Base-by-base conservation (phyloP, 2,329 filamentous ascomycete species). In the Taxawa tesnikishii region DNA sequence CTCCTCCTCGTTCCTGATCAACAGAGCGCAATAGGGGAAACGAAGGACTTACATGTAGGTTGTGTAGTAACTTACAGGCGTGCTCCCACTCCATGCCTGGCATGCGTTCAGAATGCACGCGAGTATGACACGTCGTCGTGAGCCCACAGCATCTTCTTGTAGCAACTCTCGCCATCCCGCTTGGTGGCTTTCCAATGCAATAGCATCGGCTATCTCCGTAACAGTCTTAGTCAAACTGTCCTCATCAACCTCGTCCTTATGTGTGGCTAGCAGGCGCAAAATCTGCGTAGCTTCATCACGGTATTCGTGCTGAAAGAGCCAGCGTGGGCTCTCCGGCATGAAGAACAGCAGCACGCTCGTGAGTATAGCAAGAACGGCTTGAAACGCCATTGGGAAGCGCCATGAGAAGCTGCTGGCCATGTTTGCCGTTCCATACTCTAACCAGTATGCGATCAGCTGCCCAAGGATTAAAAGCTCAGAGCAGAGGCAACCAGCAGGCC, bases 401-500 rank as follows among this genome's bases (percentile, higher is more conserved):
- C 62, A 67, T 10, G 61, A 58, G 60, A 62, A 64, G 6, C 58
- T 64, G 11, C 55, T 58, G 21, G 58, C 43, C 55, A 55, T 58
- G 23, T 56, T 40, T 1, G 51, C 55, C 0, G 60, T 63, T 2
- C 60, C 59, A 7, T 54, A 55, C n/a, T n/a, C n/a, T n/a, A n/a
- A n/a, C n/a, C n/a, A n/a, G n/a, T n/a, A n/a, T n/a, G n/a, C n/a
- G n/a, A n/a, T n/a, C n/a, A n/a, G n/a, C n/a, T n/a, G n/a, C n/a
- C n/a, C n/a, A n/a, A n/a, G n/a, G n/a, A n/a, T n/a, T n/a, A n/a
- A n/a, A n/a, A n/a, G n/a, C n/a, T n/a, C n/a, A n/a, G n/a, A n/a
- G n/a, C n/a, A n/a, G n/a, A n/a, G n/a, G n/a, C n/a, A n/a, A 69
- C 63, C 39, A 68, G 47, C 40, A 64, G 60, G 6, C 65, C 65